Conservation (phyloP, 1,139 yeast genomes). For the Hansenula sp. region DNA sequence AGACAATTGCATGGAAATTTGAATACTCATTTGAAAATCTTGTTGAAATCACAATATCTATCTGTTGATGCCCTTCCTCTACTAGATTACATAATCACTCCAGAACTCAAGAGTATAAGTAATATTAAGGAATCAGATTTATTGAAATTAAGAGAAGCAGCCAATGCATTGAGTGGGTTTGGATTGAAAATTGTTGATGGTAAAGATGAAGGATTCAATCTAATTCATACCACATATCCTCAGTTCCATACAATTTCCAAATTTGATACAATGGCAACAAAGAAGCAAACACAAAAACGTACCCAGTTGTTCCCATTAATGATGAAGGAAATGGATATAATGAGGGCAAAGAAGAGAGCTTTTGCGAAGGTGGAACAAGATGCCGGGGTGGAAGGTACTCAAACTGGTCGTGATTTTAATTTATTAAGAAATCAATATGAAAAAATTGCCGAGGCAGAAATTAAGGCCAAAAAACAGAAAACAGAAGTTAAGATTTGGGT, state of each 20-base stretch:
- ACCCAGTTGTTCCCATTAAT: slow-evolving; percentile 28
- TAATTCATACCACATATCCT: slow-evolving; percentile 28
- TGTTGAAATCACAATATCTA: slow-evolving; percentile 11
- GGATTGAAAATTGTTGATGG: slow-evolving; percentile 26
- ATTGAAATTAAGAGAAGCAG: slow-evolving; percentile 22
- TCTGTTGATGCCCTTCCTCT: slow-evolving; percentile 41
- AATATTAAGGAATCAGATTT: slow-evolving; percentile 22
- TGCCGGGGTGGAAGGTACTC: slow-evolving; percentile 27
- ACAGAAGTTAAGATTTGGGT: slow-evolving; percentile 66
- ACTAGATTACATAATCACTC: slow-evolving; percentile 41
- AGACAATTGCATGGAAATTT: slow-evolving; percentile 12
- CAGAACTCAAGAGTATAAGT: slow-evolving; percentile 31
- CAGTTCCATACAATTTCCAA: slow-evolving; percentile 18
- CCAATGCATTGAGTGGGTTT: slow-evolving; percentile 26
- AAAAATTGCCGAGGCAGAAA: slow-evolving; percentile 17
- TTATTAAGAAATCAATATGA: slow-evolving; percentile 34
- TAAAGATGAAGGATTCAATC: slow-evolving; percentile 24
- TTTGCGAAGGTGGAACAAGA: slow-evolving; percentile 27
- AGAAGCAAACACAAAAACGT: slow-evolving; percentile 22
- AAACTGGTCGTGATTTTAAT: slow-evolving; percentile 24
- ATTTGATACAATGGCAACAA: slow-evolving; percentile 16
- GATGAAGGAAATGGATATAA: slow-evolving; percentile 38
- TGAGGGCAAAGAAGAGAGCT: slow-evolving; percentile 32
- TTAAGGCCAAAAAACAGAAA: slow-evolving; percentile 17
- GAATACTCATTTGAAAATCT: slow-evolving; percentile 10